These are phyloP conservation scores for Phaeosphaeriaceae sp. DNA, from an alignment of 2,329 filamentous ascomycete species.

Conservation along the genomic window DNA sequence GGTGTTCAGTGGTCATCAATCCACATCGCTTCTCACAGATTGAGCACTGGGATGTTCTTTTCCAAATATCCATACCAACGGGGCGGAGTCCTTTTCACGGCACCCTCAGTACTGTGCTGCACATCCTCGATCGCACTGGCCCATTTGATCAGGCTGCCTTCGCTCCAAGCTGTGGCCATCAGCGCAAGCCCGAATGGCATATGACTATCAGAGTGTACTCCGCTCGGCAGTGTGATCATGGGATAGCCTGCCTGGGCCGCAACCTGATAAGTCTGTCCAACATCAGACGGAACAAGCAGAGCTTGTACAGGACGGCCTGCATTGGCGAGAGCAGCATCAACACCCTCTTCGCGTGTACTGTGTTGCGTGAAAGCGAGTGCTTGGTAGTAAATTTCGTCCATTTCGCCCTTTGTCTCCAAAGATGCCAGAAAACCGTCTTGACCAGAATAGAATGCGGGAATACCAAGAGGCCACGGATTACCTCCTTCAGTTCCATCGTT, in stretches of 20 bases:
- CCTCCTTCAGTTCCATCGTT: constrained; percentile 75
- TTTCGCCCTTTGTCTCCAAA: constrained; percentile 66
- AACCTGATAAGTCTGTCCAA: constrained; percentile 72
- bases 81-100: constrained; percentile 38
- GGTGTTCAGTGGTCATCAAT: not conserved
- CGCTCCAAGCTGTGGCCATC: constrained; percentile 68
- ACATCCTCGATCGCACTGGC: constrained; percentile 60
- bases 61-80: constrained; percentile 49
- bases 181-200: constrained; percentile 57
- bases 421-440: constrained; percentile 76
- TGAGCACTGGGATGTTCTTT: constrained; percentile 48
- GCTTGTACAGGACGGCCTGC: constrained; percentile 62
- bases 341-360: constrained; percentile 69
- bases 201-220: constrained; percentile 56
- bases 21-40: constrained; percentile 13
- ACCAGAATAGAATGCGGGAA: constrained; percentile 65
- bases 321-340: constrained; percentile 69
- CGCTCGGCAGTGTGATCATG: constrained; percentile 72
- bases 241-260: constrained; percentile 80
- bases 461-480: constrained; percentile 57
- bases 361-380: constrained; percentile 69
- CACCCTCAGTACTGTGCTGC: constrained; percentile 24
- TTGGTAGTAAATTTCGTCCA: constrained; percentile 72
- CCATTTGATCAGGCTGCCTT: constrained; percentile 66
- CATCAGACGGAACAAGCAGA: constrained; percentile 73